phyloP scores from a whole-genome alignment of 345 rosid species.

The Gossypioides kirkii region DNA sequence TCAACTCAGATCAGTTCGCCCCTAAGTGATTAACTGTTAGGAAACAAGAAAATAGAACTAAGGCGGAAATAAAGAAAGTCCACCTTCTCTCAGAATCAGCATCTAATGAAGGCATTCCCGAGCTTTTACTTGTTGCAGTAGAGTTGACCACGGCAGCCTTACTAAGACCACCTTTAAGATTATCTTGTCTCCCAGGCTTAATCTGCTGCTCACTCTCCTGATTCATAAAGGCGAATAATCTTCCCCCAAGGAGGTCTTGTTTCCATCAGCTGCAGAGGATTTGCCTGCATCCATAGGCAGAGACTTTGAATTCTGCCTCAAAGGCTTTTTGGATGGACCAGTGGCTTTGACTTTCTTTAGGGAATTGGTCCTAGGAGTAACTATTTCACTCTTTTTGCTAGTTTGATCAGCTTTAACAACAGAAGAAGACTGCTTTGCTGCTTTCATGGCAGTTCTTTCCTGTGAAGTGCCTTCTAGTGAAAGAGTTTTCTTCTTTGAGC shows the following conservation, averaged over 20 bases:
- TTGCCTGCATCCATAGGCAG: constrained; percentile 25
- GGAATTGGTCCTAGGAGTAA: constrained; percentile 29
- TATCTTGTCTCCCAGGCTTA: constrained; percentile 26
- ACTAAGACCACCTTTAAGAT: constrained; percentile 18
- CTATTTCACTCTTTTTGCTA: constrained; percentile 32
- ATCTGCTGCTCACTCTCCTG: constrained; percentile 25
- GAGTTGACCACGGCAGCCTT: constrained; percentile 18
- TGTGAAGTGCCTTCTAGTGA: constrained; percentile 23
- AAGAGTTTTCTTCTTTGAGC: constrained; percentile 27
- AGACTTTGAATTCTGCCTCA: constrained; percentile 30
- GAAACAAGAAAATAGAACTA: neutral
- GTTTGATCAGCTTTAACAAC: constrained; percentile 29
- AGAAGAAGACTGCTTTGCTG: constrained; percentile 25
- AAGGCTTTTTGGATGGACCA: constrained; percentile 29
- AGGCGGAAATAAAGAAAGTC: constrained; percentile 5
- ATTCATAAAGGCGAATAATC: constrained; percentile 19
- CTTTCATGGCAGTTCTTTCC: constrained; percentile 25
- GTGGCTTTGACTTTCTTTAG: constrained; percentile 33
- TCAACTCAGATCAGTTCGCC: neutral
- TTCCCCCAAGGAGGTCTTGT: constrained; percentile 41
- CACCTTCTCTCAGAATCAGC: constrained; percentile 66
- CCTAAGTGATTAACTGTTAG: neutral
- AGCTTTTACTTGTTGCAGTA: constrained; percentile 27
- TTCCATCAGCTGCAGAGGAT: constrained; percentile 29
- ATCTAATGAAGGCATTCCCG: constrained; percentile 44